Percentiles rank a stretch among this genome's conserved stretches.
Evolutionary conservation across 192 early-diverging fungal species (phyloP).

Genomic region (Entomortierella parvispora): DNA sequence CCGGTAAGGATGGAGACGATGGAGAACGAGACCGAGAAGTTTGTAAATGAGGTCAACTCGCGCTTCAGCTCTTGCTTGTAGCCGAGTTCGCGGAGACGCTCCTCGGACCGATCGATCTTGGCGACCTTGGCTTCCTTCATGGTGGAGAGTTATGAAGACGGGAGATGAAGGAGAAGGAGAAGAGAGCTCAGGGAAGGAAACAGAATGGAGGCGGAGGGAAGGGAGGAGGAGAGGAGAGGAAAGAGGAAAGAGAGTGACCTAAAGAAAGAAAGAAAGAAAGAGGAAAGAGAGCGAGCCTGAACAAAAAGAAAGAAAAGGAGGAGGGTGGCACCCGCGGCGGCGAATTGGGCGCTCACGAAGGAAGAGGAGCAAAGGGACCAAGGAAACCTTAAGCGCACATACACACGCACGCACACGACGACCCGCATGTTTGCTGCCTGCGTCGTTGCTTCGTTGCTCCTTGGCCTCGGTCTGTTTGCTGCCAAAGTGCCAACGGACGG

Average conservation of each 20-base stretch:
- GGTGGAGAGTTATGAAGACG: background rate
- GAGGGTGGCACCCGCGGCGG: too few relatives aligned
- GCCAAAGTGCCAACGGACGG: too few relatives aligned
- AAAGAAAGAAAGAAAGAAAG: background rate
- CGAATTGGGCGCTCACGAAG: too few relatives aligned
- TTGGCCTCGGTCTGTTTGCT: too few relatives aligned
- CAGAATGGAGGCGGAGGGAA: background rate
- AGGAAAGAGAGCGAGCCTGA: too few relatives aligned
- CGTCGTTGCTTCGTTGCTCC: too few relatives aligned
- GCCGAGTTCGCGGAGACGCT: conserved; percentile 56
- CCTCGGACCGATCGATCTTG: conserved; percentile 44
- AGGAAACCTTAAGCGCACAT: too few relatives aligned
- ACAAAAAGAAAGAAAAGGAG: too few relatives aligned
- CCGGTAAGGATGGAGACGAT: conserved; percentile 58
- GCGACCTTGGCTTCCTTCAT: conserved; percentile 4
- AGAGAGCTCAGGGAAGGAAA: background rate
- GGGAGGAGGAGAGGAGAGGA: background rate
- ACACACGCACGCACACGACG: too few relatives aligned
- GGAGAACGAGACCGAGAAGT: conserved; percentile 56
- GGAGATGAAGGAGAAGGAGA: background rate
- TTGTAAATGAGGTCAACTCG: conserved; percentile 52
- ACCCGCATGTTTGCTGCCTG: too few relatives aligned
- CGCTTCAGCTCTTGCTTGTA: conserved; percentile 64
- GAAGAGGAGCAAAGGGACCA: too few relatives aligned
- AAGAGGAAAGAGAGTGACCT: background rate